Conservation (phyloP, 1,139 yeast species). For the Candida anutae region DNA sequence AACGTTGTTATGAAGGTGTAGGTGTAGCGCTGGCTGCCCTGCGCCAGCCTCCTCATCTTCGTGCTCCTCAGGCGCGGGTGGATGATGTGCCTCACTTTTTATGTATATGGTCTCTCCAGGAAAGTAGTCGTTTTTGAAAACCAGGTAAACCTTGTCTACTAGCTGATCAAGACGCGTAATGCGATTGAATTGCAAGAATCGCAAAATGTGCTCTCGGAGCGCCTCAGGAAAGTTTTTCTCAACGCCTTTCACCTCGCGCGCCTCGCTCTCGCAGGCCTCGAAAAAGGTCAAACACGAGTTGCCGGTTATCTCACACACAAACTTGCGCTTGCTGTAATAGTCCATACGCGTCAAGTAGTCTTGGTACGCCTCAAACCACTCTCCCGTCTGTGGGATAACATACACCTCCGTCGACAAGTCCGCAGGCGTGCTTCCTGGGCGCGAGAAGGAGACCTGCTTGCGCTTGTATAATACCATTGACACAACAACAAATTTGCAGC, state of each 20-base stretch:
- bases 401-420: slow-evolving; percentile 56
- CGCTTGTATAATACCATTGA: slow-evolving; percentile 69
- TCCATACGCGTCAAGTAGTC: slow-evolving; percentile 65
- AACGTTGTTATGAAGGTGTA: neutral
- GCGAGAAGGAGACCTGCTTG: slow-evolving; percentile 54
- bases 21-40: neutral
- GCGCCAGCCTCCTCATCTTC: neutral
- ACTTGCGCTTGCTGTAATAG: slow-evolving; percentile 65
- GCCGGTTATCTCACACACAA: slow-evolving; percentile 94
- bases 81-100: slow-evolving; percentile 13
- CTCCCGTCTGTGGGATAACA: slow-evolving; percentile 76
- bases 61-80: neutral
- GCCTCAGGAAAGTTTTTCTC: slow-evolving; percentile 86
- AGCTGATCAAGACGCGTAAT: slow-evolving; percentile 79
- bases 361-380: slow-evolving; percentile 76
- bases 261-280: slow-evolving; percentile 79
- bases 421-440: slow-evolving; percentile 48
- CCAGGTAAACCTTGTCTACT: slow-evolving; percentile 74
- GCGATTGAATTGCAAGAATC: slow-evolving; percentile 75
- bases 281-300: slow-evolving; percentile 85
- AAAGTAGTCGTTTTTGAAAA: slow-evolving; percentile 75
- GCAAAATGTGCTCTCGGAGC: slow-evolving; percentile 79
- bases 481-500: too few species aligned
- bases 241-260: slow-evolving; percentile 57
- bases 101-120: slow-evolving; percentile 84